phyloP scores from a whole-genome alignment of 1,284 basidiomycete genomes.

The Takashimella koratensis region DNA sequence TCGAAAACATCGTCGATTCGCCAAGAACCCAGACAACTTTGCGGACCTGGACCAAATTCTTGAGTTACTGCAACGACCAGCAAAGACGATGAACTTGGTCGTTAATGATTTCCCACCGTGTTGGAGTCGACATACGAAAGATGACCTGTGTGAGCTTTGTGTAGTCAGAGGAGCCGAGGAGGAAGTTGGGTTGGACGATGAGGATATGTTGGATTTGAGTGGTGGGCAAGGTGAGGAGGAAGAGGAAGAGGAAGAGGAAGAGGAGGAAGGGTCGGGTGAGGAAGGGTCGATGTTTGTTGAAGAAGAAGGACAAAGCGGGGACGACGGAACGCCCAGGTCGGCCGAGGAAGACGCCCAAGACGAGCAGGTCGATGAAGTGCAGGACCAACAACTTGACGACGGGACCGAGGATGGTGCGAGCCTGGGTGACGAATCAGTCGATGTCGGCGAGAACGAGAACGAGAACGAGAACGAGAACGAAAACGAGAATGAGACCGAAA shows the following conservation, averaged over 20 bases:
- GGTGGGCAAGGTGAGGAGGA: constrained; percentile 1
- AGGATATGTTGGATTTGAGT: not conserved
- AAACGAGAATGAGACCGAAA: not conserved
- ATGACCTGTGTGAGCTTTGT: constrained; percentile 19
- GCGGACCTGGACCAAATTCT: constrained; percentile 75
- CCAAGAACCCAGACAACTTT: constrained; percentile 76
- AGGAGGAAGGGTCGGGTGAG: constrained; percentile 8
- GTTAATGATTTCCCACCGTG: constrained; percentile 23
- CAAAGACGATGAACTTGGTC: constrained; percentile 40
- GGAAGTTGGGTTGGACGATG: constrained; percentile 5
- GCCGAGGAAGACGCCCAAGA: not conserved
- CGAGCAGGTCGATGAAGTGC: not conserved
- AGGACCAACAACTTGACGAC: not conserved
- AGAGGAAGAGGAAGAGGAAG: constrained; percentile 22
- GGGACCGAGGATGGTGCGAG: not conserved
- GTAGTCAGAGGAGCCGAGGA: constrained; percentile 8
- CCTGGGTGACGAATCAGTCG: not conserved
- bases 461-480: not conserved
- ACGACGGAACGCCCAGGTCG: not conserved
- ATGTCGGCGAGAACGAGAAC: not conserved
- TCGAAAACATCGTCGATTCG: constrained; percentile 81
- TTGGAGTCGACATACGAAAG: constrained; percentile 13
- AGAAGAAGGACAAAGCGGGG: not conserved
- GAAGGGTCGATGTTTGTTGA: not conserved
- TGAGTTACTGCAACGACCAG: constrained; percentile 65